Evolutionary conservation across 108 stramenopile genomes (phyloP), one percentile per base, ranked within the genome.

Genomic region (Nitzschia palea): DNA sequence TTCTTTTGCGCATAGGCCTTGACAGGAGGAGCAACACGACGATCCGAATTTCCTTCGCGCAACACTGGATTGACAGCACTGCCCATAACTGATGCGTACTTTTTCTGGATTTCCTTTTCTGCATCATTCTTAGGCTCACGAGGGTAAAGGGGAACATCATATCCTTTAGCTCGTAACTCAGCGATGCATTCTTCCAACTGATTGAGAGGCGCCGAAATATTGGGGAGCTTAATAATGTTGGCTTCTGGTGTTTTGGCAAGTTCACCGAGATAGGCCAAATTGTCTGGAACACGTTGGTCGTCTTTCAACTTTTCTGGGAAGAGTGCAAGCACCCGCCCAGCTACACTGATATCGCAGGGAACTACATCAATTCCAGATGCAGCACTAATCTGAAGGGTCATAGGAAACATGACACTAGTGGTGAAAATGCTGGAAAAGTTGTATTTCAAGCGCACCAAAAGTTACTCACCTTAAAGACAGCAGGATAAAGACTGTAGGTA

Each of bases 1-100:
- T 97, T 97, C 85, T 93, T 94, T 77, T 91, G 85, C 18, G 96
- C 96, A 71, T 95, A 97, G 5, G 81, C 83, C 80, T 97, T 97
- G 67, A 97, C 96, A 27, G 96, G 92, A 26, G 80, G 71, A 5
- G 96, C 96, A 1, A 95, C 96, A 5, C 96, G 81, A 14, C 96
- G 83, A 78, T 97, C 96, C 32, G 85, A 86, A 73, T 97, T 97
- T 10, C 96, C 96, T 50, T 97, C 96, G 8, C 96, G 80, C 55
- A 97, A 76, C 28, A 97, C 96, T 9, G 96, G 96, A 59, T 97
- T 97, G 44, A 97, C 96, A 5, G 96, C 96, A 54, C 73, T 77
- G 43, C 96, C 96, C 59, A 95, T 87, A 27, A 97, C 78, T 18
- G 74, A 79, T 22, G 80, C 72, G 77, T 97, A 97, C 23, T 76